phyloP scores from a whole-genome alignment of 2,329 filamentous ascomycete species.

The Aspergillus fijiensis region DNA sequence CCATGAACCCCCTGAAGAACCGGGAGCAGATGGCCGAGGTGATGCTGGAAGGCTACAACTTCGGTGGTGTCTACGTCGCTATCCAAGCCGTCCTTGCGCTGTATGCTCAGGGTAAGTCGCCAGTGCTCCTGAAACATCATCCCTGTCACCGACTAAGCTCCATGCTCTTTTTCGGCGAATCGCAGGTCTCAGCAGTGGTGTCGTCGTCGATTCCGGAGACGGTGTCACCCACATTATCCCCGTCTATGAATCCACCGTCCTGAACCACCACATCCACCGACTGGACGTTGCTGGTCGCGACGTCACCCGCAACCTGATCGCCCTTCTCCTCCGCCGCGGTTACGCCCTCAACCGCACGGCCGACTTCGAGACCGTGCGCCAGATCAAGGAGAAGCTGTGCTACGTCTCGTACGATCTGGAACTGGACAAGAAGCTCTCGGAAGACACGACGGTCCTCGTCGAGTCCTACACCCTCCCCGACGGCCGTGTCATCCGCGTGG shows the following conservation, averaged over 20 bases:
- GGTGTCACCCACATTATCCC: slow-evolving; percentile 98
- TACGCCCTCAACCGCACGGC: slow-evolving; percentile 97
- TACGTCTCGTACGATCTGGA: slow-evolving; percentile 98
- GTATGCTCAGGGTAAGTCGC: slow-evolving; percentile 80
- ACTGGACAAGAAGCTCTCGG: slow-evolving; percentile 90
- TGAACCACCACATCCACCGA: slow-evolving; percentile 92
- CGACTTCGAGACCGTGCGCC: slow-evolving; percentile 97
- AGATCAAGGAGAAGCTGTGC: slow-evolving; percentile 99
- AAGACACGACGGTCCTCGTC: slow-evolving; percentile 95
- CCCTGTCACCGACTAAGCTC: background rate
- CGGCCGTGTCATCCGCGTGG: slow-evolving; percentile 91
- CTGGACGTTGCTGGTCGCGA: slow-evolving; percentile 95
- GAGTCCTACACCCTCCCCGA: slow-evolving; percentile 98
- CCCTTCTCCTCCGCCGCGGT: slow-evolving; percentile 84
- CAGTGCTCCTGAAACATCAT: slow-evolving; percentile 9
- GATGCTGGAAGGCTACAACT: slow-evolving; percentile 97
- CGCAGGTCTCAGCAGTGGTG: slow-evolving; percentile 78
- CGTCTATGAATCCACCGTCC: slow-evolving; percentile 95
- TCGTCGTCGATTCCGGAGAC: slow-evolving; percentile 98
- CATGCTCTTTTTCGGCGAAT: slow-evolving; percentile 9
- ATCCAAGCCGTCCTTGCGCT: slow-evolving; percentile 95
- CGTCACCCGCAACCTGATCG: slow-evolving; percentile 97
- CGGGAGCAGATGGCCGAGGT: slow-evolving; percentile 97
- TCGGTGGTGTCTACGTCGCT: slow-evolving; percentile 95
- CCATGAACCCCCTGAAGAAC: slow-evolving; percentile 97